These are phyloP conservation scores for Phytophthora nicotianae DNA, from an alignment of 352 stramenopile genomes.

Conservation along the genomic window DNA sequence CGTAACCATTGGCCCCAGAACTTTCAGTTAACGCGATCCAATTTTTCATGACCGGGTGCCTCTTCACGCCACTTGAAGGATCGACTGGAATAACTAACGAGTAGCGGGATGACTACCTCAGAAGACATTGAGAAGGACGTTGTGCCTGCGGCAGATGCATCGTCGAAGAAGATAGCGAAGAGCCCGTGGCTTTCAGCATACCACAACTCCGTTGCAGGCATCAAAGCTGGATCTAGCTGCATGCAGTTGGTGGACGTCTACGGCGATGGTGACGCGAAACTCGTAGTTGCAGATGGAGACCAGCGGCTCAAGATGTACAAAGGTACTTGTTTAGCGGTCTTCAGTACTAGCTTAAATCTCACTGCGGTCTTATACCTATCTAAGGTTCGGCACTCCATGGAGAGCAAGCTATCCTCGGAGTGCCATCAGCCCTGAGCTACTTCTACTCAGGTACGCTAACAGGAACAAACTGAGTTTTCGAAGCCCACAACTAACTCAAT, in stretches of 20 bases:
- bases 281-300: slow-evolving; percentile 82
- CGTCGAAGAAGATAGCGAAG: slow-evolving; percentile 33
- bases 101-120: slow-evolving; percentile 12
- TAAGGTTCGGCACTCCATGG: slow-evolving; percentile 74
- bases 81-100: neutral
- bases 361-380: neutral
- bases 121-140: slow-evolving; percentile 35
- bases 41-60: slow-evolving; percentile 21
- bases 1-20: neutral
- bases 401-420: slow-evolving; percentile 81
- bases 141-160: slow-evolving; percentile 4
- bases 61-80: slow-evolving; percentile 19
- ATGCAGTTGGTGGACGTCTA: slow-evolving; percentile 85
- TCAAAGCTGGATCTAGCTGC: slow-evolving; percentile 81
- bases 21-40: slow-evolving; percentile 24
- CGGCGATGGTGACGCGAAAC: slow-evolving; percentile 81
- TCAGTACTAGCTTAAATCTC: neutral
- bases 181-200: slow-evolving; percentile 89
- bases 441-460: slow-evolving; percentile 68
- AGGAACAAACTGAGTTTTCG: neutral
- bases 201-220: slow-evolving; percentile 89
- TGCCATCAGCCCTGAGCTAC: slow-evolving; percentile 68
- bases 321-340: slow-evolving; percentile 33
- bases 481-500: neutral
- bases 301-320: slow-evolving; percentile 90